Evolutionary conservation across 495 filamentous ascomycete genomes (phyloP).

Genomic region (Amniculicola lignicola): DNA sequence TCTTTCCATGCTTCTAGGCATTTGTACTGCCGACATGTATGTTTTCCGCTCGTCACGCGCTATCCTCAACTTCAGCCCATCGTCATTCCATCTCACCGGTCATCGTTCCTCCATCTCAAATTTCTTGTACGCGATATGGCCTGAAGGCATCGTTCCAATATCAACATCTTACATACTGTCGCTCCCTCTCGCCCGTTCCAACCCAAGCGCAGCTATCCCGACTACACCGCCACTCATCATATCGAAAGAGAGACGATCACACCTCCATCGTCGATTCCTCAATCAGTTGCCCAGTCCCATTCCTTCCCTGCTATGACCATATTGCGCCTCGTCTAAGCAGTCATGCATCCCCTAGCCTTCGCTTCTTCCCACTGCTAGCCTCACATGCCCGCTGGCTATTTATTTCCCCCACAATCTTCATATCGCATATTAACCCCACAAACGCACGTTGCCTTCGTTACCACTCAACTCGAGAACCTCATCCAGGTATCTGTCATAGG

Average conservation of each 20-base stretch:
- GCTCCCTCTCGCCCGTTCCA: neutral
- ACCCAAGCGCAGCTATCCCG: too few relatives aligned
- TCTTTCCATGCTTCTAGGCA: too few relatives aligned
- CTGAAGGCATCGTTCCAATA: too few relatives aligned
- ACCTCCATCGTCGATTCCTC: conserved; percentile 23
- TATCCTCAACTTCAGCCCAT: too few relatives aligned
- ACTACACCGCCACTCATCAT: too few relatives aligned
- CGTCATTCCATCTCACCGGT: too few relatives aligned
- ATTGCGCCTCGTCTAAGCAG: neutral
- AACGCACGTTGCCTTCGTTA: conserved; percentile 24
- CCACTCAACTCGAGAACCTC: neutral
- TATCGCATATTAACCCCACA: conserved; percentile 17
- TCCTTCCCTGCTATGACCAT: neutral
- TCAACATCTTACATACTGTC: neutral
- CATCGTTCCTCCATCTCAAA: too few relatives aligned
- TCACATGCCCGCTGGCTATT: conserved; percentile 12
- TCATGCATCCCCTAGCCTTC: neutral
- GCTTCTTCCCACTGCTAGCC: neutral
- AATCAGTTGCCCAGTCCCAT: neutral
- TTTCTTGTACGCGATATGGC: too few relatives aligned
- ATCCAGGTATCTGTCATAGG: conserved; percentile 15
- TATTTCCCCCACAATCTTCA: conserved; percentile 20
- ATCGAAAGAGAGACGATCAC: conserved; percentile 8
- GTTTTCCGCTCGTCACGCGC: too few relatives aligned
- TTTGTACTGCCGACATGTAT: too few relatives aligned